phyloP scores from a whole-genome alignment of 495 filamentous ascomycete genomes.

The Penicilliopsis zonata region DNA sequence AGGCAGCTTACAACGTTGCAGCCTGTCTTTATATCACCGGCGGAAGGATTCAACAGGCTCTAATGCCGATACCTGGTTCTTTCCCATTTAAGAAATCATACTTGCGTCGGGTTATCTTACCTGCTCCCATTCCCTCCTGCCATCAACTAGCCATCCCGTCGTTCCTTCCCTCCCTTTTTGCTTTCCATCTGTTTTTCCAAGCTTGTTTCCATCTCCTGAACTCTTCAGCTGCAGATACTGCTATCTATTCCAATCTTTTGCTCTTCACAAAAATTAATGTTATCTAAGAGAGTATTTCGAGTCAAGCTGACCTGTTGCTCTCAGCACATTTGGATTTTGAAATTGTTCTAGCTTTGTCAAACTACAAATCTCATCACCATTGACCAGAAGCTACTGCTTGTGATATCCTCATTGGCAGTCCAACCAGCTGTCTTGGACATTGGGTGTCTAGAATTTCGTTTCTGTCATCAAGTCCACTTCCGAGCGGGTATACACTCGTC shows the following conservation, averaged over 20 bases:
- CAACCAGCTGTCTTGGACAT: too few species aligned
- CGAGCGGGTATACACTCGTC: too few species aligned
- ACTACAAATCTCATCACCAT: conserved; percentile 3
- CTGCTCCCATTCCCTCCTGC: too few species aligned
- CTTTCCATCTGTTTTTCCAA: not conserved
- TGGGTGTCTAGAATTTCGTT: conserved; percentile 15
- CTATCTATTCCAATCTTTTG: conserved; percentile 9
- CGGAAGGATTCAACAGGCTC: too few species aligned
- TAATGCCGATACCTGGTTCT: too few species aligned
- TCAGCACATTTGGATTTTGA: conserved; percentile 16
- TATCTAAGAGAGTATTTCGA: conserved; percentile 11
- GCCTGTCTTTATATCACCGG: too few species aligned
- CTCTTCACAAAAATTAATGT: conserved; percentile 3
- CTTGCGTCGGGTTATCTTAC: too few species aligned
- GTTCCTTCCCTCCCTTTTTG: conserved; percentile 8
- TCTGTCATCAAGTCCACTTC: conserved; percentile 12
- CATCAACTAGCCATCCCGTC: conserved; percentile 3
- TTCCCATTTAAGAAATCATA: too few species aligned
- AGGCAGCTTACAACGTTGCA: too few species aligned
- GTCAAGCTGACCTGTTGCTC: conserved; percentile 12
- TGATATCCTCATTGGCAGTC: too few species aligned
- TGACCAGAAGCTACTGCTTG: too few species aligned
- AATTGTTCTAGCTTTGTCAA: conserved; percentile 6
- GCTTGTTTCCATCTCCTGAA: conserved; percentile 4
- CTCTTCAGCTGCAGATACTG: conserved; percentile 12